These are phyloP conservation scores for Micractinium sp. DNA, from an alignment of 139 green algal species.

Conservation along the genomic window DNA sequence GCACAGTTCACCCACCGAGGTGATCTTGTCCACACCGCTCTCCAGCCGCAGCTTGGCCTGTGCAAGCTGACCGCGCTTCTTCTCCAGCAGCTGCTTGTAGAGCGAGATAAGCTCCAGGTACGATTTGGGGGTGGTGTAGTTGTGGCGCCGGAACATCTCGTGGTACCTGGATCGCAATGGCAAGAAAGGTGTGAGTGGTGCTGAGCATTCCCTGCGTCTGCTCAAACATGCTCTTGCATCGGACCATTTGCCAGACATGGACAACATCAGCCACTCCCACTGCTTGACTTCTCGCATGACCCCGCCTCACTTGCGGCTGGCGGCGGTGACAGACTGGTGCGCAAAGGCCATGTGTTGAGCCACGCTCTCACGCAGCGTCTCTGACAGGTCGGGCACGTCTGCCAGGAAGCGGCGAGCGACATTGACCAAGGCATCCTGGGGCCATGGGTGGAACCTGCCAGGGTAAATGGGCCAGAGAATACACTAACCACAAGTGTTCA, in stretches of 20 bases:
- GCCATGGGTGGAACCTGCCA: slow-evolving; percentile 84
- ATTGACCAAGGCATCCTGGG: slow-evolving; percentile 81
- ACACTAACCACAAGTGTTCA: background rate
- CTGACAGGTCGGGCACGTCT: slow-evolving; percentile 74
- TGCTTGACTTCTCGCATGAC: background rate
- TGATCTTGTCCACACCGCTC: slow-evolving; percentile 62
- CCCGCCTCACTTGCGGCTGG: slow-evolving; percentile 38
- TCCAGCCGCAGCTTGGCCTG: slow-evolving; percentile 78
- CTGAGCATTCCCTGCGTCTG: no score
- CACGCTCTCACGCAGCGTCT: slow-evolving; percentile 73
- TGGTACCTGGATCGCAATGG: slow-evolving; percentile 51
- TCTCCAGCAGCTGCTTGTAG: slow-evolving; percentile 81
- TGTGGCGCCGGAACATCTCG: slow-evolving; percentile 72
- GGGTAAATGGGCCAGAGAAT: background rate
- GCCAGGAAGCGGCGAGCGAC: slow-evolving; percentile 84
- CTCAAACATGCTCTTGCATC: background rate
- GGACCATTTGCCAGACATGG: background rate
- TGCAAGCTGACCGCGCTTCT: slow-evolving; percentile 71
- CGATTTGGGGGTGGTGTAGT: slow-evolving; percentile 93
- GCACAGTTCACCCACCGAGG: background rate
- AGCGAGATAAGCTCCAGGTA: slow-evolving; percentile 92
- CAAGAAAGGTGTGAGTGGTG: background rate
- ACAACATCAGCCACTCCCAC: background rate
- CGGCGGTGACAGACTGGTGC: slow-evolving; percentile 71
- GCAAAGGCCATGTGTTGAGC: slow-evolving; percentile 89